Evolutionary conservation across 1,284 basidiomycete genomes (phyloP), one percentile per base, ranked within the genome.

Genomic region (Tilletia caries): DNA sequence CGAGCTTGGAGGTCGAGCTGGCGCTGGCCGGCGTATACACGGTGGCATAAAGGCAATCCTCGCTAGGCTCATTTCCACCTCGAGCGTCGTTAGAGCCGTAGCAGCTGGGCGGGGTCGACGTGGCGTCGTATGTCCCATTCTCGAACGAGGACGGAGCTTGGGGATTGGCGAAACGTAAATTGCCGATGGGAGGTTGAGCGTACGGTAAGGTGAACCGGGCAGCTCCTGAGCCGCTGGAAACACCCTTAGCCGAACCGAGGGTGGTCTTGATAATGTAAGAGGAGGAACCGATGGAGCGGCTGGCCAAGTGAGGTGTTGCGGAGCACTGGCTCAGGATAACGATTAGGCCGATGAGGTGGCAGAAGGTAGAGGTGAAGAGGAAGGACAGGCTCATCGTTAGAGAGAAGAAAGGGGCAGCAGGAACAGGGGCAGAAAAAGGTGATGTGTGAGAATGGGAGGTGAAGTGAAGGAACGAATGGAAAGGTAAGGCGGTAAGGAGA

Each of bases 1-100:
- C 76, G 62, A 73, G 66, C 10, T 20, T 64, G 13, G 65, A 66
- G 2, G 27, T 62, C 1, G 44, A 18, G 20, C 32, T 64, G 8
- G 69, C 71, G 1, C 12, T 52, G n/a, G 65, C 25, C 20, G 71
- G 71, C 34, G 52, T 33, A 25, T 70, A 72, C 65, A 70, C 66
- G 8, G 34, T 70, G 48, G 71, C 27, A 58, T 78, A 80, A 18
- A 80, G 70, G 37, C 78, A 80, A 58, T 80, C 77, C 69, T 80
- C 78, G 48, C 75, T 62, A 18, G 32, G 10, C 3, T 27, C 10
- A 18, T 62, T 62, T 18, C 58, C 58, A 20, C 58, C 41, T 15
- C 43, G n/a, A 8, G 41, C 23, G 32, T 29, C 32, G 32, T 52
- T 33, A 6, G 4, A 20, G 43, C 33, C 46, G 64, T 64, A 65